A percentile compares a stretch with the other conserved stretches of the same genome.
phyloP scores from a whole-genome alignment of 2,329 filamentous ascomycete genomes.

The Torrubiella hemipterigena region DNA sequence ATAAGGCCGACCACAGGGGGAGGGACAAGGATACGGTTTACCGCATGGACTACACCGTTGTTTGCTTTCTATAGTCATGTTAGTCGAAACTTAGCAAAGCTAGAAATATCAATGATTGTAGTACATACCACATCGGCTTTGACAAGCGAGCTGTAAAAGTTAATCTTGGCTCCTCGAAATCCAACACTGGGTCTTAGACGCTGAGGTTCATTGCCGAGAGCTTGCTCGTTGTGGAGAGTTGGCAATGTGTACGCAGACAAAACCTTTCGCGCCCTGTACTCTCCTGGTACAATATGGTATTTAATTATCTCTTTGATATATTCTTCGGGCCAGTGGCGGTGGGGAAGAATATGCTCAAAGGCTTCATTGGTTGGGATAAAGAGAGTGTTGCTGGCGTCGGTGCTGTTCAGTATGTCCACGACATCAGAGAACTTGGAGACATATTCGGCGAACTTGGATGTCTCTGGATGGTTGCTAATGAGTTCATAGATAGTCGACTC shows the following conservation, averaged over 20 bases:
- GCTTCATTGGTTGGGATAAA: constrained; percentile 71
- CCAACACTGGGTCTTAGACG: constrained; percentile 58
- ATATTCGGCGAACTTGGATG: constrained; percentile 64
- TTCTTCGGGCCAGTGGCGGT: constrained; percentile 50
- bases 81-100: constrained; percentile 1
- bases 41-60: constrained; percentile 71
- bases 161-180: constrained; percentile 53
- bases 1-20: constrained; percentile 47
- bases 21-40: constrained; percentile 65
- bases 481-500: constrained; percentile 71
- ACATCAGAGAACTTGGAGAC: constrained; percentile 62
- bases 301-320: constrained; percentile 58
- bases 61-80: constrained; percentile 44
- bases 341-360: constrained; percentile 49
- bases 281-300: constrained; percentile 63
- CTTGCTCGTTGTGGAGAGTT: constrained; percentile 46
- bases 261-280: constrained; percentile 55
- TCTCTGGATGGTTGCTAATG: constrained; percentile 64
- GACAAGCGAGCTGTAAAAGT: constrained; percentile 64
- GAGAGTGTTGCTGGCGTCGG: constrained; percentile 61
- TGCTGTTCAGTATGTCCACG: constrained; percentile 62
- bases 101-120: neutral
- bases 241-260: constrained; percentile 63
- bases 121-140: constrained; percentile 54
- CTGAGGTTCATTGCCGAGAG: constrained; percentile 56